Evolutionary conservation across 2,329 filamentous ascomycete species (phyloP), one percentile per base, ranked within the genome.

Genomic region (Cryphonectria naterciae): DNA sequence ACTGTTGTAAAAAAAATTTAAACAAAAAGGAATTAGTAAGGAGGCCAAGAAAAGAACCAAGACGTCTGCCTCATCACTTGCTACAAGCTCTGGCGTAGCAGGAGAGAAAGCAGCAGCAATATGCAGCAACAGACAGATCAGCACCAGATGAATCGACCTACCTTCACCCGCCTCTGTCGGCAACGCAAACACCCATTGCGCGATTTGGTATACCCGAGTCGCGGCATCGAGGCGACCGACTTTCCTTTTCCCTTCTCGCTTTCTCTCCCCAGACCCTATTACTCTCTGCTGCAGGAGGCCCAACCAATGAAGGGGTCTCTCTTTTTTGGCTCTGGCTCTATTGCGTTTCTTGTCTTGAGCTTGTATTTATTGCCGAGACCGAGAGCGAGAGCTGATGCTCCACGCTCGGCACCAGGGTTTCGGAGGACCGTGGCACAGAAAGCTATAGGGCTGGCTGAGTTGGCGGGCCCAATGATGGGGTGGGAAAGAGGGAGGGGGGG

Each of bases 201-300:
- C 70, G 74, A 73, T 65, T 75, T 75, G 61, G 69, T 75, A 66
- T 74, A 75, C 32, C 74, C 74, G 37, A 75, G 68, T 43, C 74
- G 68, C 52, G 74, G 74, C 74, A 75, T 75, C 19, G 58, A 69
- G 66, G 56, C 70, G 35, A 52, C 4, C 61, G 41, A 43, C 15
- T 32, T 19, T 49, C 7, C 22, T 49, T 4, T 41, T 13, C 41
- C 15, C 41, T 5, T 17, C 41, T 43, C 15, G 13, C 41, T 43
- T 35, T 66, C 56, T 35, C 32, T 68, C 69, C 68, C 62, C 28
- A 49, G 65, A 60, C 46, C 67, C 5, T 60, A 35, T 4, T 7
- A n/a, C 41, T 41, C 41, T 41, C 1, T 49, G 54, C n/a, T 25
- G 58, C 64, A 22, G 32, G 37, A 54, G 43, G 43, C 22, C 35